Base-by-base conservation (phyloP, 2,329 filamentous ascomycete species). In the Arthrobotrys musiformis region DNA sequence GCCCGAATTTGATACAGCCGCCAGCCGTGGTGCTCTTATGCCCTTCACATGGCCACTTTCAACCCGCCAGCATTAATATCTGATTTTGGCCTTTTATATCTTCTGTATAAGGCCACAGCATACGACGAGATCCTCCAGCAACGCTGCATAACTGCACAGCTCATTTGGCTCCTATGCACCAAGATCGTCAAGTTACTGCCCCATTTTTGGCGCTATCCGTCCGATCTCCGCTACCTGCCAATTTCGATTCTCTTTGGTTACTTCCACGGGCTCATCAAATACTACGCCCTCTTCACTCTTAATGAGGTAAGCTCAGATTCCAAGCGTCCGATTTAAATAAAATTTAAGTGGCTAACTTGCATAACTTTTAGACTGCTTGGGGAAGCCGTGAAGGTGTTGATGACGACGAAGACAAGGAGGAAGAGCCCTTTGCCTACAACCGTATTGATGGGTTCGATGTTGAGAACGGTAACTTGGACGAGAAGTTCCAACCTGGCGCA, bases 21-120 rank as follows among this genome's bases (percentile, higher is more conserved):
- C 82, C 94, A 97, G 83, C 91, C 89, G 58, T 98, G 94, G 93
- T 97, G 91, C 84, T 92, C 93, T 11, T 98, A 97, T 83, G 93
- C 94, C 61, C 90, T 97, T 77, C 92, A 97, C 85, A 86, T 97
- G 82, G 95, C 94, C 26, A 98, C 94, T 15, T 90, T 97, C 82
- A 96, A 93, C 50, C 95, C 94, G 42, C 90, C 96, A 82, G 93
- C 94, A 30, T 90, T 97, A 79, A 83, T 91, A 56, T 88, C 92
- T 80, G 94, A 98, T 84, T 88, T 90, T 28, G 85, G 93, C 40
- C 86, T 95, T 61, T 86, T 94, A 78, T 88, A 86, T 78, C 86
- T 91, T 19, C 90, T 90, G 81, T 90, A 89, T 86, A 88, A 89
- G 84, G 91, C 90, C 56, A 92, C 91, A 0, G 86, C 86, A 60